phyloP scores from a whole-genome alignment of 345 rosid species.

The Salix koriyanagi region DNA sequence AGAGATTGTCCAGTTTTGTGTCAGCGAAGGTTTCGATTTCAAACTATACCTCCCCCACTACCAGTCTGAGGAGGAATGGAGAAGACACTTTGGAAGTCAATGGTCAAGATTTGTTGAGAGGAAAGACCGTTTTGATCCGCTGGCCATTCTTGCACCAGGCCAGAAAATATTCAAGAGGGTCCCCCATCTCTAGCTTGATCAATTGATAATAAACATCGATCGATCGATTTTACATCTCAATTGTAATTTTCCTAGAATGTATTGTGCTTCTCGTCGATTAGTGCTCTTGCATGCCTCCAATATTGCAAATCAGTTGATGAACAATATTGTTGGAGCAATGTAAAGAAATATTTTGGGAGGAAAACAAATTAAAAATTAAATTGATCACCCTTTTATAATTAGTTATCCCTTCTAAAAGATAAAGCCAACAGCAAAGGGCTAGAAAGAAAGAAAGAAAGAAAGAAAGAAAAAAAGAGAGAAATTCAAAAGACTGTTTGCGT shows the following conservation, averaged over 20 bases:
- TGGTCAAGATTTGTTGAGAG: conserved; percentile 68
- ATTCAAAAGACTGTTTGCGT: background rate
- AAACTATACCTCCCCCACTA: conserved; percentile 86
- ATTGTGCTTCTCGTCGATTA: background rate
- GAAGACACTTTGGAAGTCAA: conserved; percentile 67
- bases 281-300: conserved; percentile 2
- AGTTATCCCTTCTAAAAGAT: background rate
- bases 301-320: conserved; percentile 7
- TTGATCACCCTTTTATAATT: background rate
- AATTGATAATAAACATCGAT: background rate
- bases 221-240: background rate
- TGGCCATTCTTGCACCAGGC: conserved; percentile 87
- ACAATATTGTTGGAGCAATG: conserved; percentile 14
- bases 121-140: conserved; percentile 70
- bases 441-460: background rate
- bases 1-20: conserved; percentile 58
- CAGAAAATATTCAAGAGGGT: conserved; percentile 69
- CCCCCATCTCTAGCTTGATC: conserved; percentile 15
- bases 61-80: conserved; percentile 69
- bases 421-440: background rate
- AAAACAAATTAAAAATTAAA: background rate
- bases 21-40: conserved; percentile 51
- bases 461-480: background rate
- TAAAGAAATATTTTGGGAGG: conserved; percentile 11
- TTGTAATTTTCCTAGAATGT: background rate